Evolutionary conservation across 2,329 filamentous ascomycete species (phyloP), one percentile per base, ranked within the genome.

Genomic region (Trichophyton equinum): DNA sequence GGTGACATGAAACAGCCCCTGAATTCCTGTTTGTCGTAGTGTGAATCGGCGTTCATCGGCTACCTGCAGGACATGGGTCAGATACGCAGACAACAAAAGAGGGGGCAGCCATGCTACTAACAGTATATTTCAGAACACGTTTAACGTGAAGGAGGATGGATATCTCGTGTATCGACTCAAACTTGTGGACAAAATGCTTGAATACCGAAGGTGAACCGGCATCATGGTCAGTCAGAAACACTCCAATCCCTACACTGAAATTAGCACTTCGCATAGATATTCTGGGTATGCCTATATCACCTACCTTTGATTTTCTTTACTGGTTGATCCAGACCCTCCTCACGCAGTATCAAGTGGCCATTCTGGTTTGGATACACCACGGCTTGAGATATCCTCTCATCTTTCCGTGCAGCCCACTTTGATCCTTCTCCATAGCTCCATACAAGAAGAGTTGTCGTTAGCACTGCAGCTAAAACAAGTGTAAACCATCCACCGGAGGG

Each of bases 401-500:
- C 77, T 0, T 79, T 78, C 73, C 91, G 87, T 1, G 87, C 83
- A 5, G 74, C 74, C 87, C 88, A 91, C 69, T 91, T 88, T 63
- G 83, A 80, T 68, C 90, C 86, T 70, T 91, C 91, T 15, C 88
- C 88, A 67, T 84, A 91, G 36, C 88, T 82, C 88, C 88, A 91
- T 9, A 91, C 78, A 1, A 89, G 77, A 68, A 91, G 87, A 49
- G 90, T 72, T 49, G 73, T 75, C 0, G 85, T 81, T 1, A 91
- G 79, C 7, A 87, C 74, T 2, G 77, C 75, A 0, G 86, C 79
- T 4, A 91, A 77, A 0, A 83, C 77, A 1, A 91, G 74, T 0
- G 88, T 91, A 68, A 91, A 89, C 88, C 88, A 91, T 1, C 86
- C 88, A 1, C 88, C 88, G 8, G 85, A 79, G 0, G 88, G 87